A percentile compares a stretch with the other conserved stretches of the same genome.
phyloP scores from a whole-genome alignment of 768 basidiomycete genomes.

The Phaeotremella fagi region DNA sequence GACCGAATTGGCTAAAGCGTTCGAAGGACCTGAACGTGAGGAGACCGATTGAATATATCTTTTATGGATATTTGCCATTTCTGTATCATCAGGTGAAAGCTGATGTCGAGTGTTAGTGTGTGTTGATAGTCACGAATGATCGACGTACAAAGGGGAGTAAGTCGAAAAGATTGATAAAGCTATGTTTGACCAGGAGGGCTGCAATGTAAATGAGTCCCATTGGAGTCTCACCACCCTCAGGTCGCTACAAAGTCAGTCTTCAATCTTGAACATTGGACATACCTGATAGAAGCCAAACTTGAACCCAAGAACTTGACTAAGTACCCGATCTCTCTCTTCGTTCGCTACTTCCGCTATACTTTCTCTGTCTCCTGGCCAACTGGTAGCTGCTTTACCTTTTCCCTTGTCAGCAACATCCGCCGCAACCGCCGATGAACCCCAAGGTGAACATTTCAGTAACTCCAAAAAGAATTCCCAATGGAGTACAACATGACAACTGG shows the following conservation, averaged over 20 bases:
- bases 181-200: slow-evolving; percentile 83
- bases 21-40: slow-evolving; percentile 28
- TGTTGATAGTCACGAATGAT: not conserved
- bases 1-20: slow-evolving; percentile 37
- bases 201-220: slow-evolving; percentile 73
- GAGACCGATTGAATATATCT: slow-evolving; percentile 54
- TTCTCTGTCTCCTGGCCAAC: slow-evolving; percentile 33
- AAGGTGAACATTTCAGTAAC: slow-evolving; percentile 78
- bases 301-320: slow-evolving; percentile 89
- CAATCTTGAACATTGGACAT: slow-evolving; percentile 19
- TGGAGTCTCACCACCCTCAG: slow-evolving; percentile 63
- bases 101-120: slow-evolving; percentile 40
- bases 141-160: slow-evolving; percentile 77
- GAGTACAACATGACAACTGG: slow-evolving; percentile 71
- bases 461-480: slow-evolving; percentile 87
- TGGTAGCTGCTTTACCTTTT: slow-evolving; percentile 37
- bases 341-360: slow-evolving; percentile 46
- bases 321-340: slow-evolving; percentile 35
- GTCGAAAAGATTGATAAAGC: slow-evolving; percentile 79
- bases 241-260: slow-evolving; percentile 50
- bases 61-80: slow-evolving; percentile 64
- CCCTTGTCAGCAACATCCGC: slow-evolving; percentile 8
- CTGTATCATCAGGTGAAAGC: slow-evolving; percentile 70
- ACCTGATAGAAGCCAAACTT: slow-evolving; percentile 92
- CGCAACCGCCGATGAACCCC: slow-evolving; percentile 52